These are phyloP conservation scores for Fusarium sp. DNA, from an alignment of 2,329 filamentous ascomycete genomes.

Conservation along the genomic window DNA sequence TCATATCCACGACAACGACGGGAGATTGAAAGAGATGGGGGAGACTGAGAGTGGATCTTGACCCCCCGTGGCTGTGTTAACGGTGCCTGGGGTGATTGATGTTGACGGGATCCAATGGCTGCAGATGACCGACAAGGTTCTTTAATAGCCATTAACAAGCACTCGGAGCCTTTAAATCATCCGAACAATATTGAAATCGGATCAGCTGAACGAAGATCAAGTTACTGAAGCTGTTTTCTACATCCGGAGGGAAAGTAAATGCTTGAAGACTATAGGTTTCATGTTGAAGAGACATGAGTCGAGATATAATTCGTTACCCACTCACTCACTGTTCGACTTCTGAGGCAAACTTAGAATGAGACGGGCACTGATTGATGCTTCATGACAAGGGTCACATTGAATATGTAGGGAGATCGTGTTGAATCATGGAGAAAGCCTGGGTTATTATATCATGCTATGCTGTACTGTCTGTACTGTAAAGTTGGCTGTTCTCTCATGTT, in stretches of 20 bases:
- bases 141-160: neutral
- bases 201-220: neutral
- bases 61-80: slow-evolving; percentile 32
- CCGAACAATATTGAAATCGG: neutral
- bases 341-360: slow-evolving; percentile 20
- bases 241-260: neutral
- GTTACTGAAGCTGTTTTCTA: neutral
- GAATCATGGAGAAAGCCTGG: neutral
- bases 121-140: slow-evolving; percentile 3
- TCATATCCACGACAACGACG: slow-evolving; percentile 4
- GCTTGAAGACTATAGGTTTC: slow-evolving; percentile 1
- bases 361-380: slow-evolving; percentile 6
- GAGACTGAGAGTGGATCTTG: slow-evolving; percentile 21
- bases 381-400: slow-evolving; percentile 10
- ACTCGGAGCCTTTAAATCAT: neutral
- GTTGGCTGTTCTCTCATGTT: neutral
- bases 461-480: neutral
- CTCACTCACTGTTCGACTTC: slow-evolving; percentile 18
- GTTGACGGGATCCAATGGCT: slow-evolving; percentile 2
- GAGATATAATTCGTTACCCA: slow-evolving; percentile 26
- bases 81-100: slow-evolving; percentile 31
- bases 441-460: neutral
- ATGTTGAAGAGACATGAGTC: slow-evolving; percentile 6
- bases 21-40: slow-evolving; percentile 10
- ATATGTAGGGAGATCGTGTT: neutral